Conservation (phyloP, 2,329 filamentous ascomycete genomes). For the Ascosphaera acerosa region DNA sequence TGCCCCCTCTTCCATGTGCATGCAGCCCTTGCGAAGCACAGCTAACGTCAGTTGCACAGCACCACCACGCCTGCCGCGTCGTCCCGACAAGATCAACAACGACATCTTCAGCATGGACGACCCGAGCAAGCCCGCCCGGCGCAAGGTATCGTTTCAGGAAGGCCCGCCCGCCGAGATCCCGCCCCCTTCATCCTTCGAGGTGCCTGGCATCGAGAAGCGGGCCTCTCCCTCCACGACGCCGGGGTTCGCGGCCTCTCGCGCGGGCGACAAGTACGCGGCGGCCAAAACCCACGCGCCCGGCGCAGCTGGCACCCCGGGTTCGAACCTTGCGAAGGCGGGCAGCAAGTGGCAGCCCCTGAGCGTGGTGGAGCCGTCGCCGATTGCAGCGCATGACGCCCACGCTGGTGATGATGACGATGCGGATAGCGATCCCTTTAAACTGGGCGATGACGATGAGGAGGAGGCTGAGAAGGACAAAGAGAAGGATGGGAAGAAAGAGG, state of each 20-base stretch:
- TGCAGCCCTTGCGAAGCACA: not conserved
- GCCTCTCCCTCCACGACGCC: constrained; percentile 28
- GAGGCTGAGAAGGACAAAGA: constrained; percentile 48
- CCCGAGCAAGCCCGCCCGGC: constrained; percentile 25
- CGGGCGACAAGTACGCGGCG: constrained; percentile 38
- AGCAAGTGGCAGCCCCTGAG: constrained; percentile 98
- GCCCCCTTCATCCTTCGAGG: constrained; percentile 35
- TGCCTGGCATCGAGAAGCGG: too few relatives aligned
- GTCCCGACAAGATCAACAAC: constrained; percentile 48
- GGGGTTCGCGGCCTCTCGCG: too few relatives aligned
- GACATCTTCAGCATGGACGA: constrained; percentile 52
- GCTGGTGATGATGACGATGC: too few relatives aligned
- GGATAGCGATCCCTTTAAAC: constrained; percentile 87
- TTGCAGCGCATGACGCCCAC: too few relatives aligned
- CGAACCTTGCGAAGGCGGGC: too few relatives aligned
- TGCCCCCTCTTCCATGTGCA: not conserved
- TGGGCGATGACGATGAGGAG: constrained; percentile 90
- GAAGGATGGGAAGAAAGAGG: too few relatives aligned
- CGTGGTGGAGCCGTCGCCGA: constrained; percentile 57
- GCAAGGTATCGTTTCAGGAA: constrained; percentile 32
- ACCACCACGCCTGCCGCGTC: constrained; percentile 31
- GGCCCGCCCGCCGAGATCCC: constrained; percentile 57
- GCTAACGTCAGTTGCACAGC: constrained; percentile 19
- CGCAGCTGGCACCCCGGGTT: too few relatives aligned
- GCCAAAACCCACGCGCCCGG: too few relatives aligned